Conservation (phyloP, 2,329 filamentous ascomycete genomes). For the Penicillium sclerotiorum region DNA sequence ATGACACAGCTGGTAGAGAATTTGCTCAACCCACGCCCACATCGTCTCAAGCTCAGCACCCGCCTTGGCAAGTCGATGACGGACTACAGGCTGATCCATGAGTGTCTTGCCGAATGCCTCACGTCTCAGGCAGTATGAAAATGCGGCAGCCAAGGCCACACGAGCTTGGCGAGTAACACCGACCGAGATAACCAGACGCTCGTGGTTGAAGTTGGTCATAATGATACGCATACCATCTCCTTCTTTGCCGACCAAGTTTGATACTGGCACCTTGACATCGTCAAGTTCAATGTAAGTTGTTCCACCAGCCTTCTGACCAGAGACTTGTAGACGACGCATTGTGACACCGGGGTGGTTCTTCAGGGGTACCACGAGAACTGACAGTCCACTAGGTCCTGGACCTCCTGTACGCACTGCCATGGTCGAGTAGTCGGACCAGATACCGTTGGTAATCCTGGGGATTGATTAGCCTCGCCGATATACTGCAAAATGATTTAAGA, state of each 20-base stretch:
- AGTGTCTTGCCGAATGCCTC: slow-evolving; percentile 70
- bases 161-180: slow-evolving; percentile 64
- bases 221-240: slow-evolving; percentile 73
- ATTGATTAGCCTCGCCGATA: not conserved
- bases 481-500: not conserved
- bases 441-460: slow-evolving; percentile 67
- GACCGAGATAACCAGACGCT: slow-evolving; percentile 68
- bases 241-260: slow-evolving; percentile 70
- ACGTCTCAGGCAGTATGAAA: slow-evolving; percentile 65
- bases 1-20: slow-evolving; percentile 68
- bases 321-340: slow-evolving; percentile 69
- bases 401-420: slow-evolving; percentile 76
- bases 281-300: slow-evolving; percentile 78
- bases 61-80: slow-evolving; percentile 71
- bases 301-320: slow-evolving; percentile 65
- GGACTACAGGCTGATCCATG: slow-evolving; percentile 73
- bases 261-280: slow-evolving; percentile 70
- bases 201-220: slow-evolving; percentile 81
- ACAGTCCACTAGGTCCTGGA: slow-evolving; percentile 64
- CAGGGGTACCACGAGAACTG: slow-evolving; percentile 70
- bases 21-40: slow-evolving; percentile 73
- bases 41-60: slow-evolving; percentile 69
- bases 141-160: slow-evolving; percentile 62
- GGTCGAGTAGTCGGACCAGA: slow-evolving; percentile 67
- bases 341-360: slow-evolving; percentile 67